Conservation (phyloP, 1,284 basidiomycete genomes). For the Sanghuangporus sanghuang region DNA sequence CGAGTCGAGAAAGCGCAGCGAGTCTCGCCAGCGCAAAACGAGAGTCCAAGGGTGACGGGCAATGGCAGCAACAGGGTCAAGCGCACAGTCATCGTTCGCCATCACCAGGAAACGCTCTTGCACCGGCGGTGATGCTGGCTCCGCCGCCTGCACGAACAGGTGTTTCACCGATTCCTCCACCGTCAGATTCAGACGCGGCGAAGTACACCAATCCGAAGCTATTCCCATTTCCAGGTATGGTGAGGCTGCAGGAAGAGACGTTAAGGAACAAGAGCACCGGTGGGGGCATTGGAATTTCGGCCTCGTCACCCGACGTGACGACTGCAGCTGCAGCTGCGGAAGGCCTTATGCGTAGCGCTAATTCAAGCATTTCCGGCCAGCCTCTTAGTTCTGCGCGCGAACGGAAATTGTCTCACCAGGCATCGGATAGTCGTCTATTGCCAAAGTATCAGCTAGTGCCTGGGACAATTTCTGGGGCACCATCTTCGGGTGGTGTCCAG, state of each 20-base stretch:
- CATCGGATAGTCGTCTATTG: constrained; percentile 58
- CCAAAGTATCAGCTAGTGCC: constrained; percentile 40
- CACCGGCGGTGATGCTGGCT: constrained; percentile 57
- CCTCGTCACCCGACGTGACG: constrained; percentile 59
- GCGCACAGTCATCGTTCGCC: constrained; percentile 43
- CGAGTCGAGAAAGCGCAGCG: constrained; percentile 67
- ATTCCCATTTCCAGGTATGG: constrained; percentile 85
- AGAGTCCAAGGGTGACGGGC: constrained; percentile 10
- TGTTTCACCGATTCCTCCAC: constrained; percentile 65
- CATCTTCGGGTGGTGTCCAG: constrained; percentile 40
- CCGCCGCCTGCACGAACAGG: constrained; percentile 50
- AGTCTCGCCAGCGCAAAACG: constrained; percentile 55
- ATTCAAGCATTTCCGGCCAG: constrained; percentile 49
- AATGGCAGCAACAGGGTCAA: constrained; percentile 24
- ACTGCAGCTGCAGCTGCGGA: constrained; percentile 20
- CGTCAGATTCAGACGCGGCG: constrained; percentile 52
- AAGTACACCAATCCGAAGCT: constrained; percentile 76
- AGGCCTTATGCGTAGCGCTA: constrained; percentile 32
- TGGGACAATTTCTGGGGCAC: constrained; percentile 34
- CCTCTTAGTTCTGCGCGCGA: constrained; percentile 49
- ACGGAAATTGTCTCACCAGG: constrained; percentile 60
- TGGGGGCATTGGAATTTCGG: constrained; percentile 45
- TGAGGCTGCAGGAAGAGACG: constrained; percentile 67
- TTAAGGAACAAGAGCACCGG: constrained; percentile 48
- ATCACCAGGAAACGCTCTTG: constrained; percentile 41